phyloP scores from a whole-genome alignment of 768 basidiomycete genomes.

The Chalciporus pseudorubinellus region DNA sequence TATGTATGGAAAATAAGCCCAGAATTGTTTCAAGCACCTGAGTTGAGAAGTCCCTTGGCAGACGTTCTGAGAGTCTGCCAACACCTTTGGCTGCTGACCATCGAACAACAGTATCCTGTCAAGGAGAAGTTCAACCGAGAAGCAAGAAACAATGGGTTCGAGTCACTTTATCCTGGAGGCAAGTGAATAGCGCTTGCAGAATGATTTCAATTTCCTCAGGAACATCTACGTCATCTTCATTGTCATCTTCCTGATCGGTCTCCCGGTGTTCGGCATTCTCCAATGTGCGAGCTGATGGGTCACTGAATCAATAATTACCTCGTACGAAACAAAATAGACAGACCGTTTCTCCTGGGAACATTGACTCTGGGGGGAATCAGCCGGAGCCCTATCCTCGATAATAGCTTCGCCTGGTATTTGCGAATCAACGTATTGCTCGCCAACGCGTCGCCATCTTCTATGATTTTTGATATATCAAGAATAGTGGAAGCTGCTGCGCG shows the following conservation, averaged over 20 bases:
- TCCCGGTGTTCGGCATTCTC: constrained; percentile 14
- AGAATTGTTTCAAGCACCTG: constrained; percentile 85
- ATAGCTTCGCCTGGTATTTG: constrained; percentile 65
- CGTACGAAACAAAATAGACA: constrained; percentile 21
- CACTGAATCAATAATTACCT: constrained; percentile 21
- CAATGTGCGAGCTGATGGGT: constrained; percentile 23
- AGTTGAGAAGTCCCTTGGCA: constrained; percentile 69
- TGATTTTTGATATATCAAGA: constrained; percentile 41
- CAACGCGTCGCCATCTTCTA: constrained; percentile 43
- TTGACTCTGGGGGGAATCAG: constrained; percentile 51
- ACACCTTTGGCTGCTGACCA: constrained; percentile 94
- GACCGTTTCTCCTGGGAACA: constrained; percentile 42
- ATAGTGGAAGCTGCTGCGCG: constrained; percentile 43
- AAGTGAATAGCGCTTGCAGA: constrained; percentile 68
- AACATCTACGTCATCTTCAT: constrained; percentile 55
- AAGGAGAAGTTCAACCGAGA: constrained; percentile 1
- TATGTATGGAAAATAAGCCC: constrained; percentile 74
- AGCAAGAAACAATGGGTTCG: not conserved
- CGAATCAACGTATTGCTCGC: constrained; percentile 63
- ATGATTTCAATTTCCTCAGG: constrained; percentile 76
- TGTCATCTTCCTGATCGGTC: constrained; percentile 15
- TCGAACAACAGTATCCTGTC: constrained; percentile 89
- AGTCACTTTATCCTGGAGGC: constrained; percentile 78
- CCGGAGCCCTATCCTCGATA: constrained; percentile 62
- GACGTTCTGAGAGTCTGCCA: constrained; percentile 76